A percentile compares a stretch with the other conserved stretches of the same genome.
These are phyloP conservation scores for Debaryomyces singareniensis DNA, from an alignment of 1,139 yeast genomes.

Conservation along the genomic window DNA sequence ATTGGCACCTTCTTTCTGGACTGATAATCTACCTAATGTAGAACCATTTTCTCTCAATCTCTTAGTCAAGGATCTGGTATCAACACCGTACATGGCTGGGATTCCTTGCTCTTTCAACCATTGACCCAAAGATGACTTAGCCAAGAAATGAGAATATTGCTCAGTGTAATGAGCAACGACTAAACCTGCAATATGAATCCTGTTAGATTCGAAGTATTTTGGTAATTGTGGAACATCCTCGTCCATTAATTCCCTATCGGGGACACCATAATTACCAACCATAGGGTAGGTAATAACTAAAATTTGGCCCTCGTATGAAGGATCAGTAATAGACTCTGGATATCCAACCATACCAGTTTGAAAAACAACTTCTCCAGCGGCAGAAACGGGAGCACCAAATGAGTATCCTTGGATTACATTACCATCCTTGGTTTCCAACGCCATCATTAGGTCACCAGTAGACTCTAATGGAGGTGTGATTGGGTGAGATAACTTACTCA, in stretches of 20 bases:
- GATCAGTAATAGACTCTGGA: slow-evolving; percentile 97
- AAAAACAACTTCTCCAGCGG: slow-evolving; percentile 97
- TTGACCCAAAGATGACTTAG: slow-evolving; percentile 82
- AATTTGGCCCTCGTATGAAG: slow-evolving; percentile 97
- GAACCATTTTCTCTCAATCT: slow-evolving; percentile 89
- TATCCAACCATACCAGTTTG: slow-evolving; percentile 99
- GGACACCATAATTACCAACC: slow-evolving; percentile 99
- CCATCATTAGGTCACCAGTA: slow-evolving; percentile 75
- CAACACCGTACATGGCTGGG: slow-evolving; percentile 97
- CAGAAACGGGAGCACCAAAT: slow-evolving; percentile 85
- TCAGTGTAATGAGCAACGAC: slow-evolving; percentile 97
- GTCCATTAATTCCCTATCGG: slow-evolving; percentile 75
- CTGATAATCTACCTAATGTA: slow-evolving; percentile 77
- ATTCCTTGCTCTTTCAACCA: slow-evolving; percentile 91
- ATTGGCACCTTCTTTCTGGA: slow-evolving; percentile 45
- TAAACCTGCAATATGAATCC: slow-evolving; percentile 93
- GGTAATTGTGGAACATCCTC: slow-evolving; percentile 73
- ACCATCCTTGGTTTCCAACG: slow-evolving; percentile 91
- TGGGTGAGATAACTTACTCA: slow-evolving; percentile 49
- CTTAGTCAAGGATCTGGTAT: slow-evolving; percentile 92
- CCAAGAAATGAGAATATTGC: slow-evolving; percentile 89
- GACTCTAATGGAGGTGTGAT: slow-evolving; percentile 85
- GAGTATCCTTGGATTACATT: slow-evolving; percentile 91
- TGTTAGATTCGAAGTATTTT: slow-evolving; percentile 84
- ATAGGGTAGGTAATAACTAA: slow-evolving; percentile 94